phyloP scores from a whole-genome alignment of 1,139 yeast species.

The Yamadazyma diospyri region DNA sequence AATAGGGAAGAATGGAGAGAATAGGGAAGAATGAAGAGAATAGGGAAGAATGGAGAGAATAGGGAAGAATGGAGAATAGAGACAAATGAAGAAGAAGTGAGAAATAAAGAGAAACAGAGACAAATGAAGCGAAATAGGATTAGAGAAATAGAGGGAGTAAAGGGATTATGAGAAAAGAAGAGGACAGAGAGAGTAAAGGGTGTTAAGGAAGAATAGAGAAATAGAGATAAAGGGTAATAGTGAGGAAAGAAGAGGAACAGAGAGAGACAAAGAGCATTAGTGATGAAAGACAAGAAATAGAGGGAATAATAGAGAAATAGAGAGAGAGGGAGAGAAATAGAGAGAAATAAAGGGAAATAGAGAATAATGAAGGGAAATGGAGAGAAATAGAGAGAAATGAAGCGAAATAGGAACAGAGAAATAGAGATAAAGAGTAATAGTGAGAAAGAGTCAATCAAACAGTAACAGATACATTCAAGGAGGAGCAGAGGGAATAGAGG shows the following conservation, averaged over 20 bases:
- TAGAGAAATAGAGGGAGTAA: too few species aligned
- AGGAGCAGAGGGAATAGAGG: neutral
- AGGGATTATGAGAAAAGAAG: too few species aligned
- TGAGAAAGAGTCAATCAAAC: neutral
- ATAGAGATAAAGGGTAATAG: neutral
- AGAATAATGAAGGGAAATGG: neutral
- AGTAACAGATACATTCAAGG: neutral
- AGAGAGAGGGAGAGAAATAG: neutral
- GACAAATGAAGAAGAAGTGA: too few species aligned
- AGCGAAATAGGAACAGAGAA: neutral
- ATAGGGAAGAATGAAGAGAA: too few species aligned
- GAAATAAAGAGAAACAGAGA: too few species aligned
- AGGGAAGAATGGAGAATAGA: too few species aligned
- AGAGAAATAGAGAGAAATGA: neutral
- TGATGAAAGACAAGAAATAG: neutral
- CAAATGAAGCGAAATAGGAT: too few species aligned
- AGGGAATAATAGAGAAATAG: neutral
- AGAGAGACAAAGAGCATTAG: neutral
- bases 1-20: too few species aligned
- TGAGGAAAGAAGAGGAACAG: neutral
- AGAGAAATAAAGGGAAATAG: neutral
- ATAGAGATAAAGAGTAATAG: neutral
- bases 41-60: too few species aligned
- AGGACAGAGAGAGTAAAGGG: too few species aligned
- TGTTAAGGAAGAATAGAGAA: too few species aligned